Evolutionary conservation across 148 eudicot species (phyloP), one percentile per base, ranked within the genome.

Genomic region (Diospyros kaki): DNA sequence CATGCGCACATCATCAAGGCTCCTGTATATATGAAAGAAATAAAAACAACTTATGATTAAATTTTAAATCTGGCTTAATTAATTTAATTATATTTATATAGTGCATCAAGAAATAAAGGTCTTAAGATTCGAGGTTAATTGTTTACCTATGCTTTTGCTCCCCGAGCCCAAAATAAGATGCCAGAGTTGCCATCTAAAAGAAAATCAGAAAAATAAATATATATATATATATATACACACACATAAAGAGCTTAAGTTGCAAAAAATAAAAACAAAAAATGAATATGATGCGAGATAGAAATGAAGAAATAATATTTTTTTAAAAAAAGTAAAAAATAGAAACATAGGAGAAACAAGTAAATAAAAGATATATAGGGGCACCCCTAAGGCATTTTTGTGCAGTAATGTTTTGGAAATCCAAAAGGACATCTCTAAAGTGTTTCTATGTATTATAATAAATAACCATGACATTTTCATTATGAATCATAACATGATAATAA

Each of bases 1-100:
- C 97, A 92, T 87, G 44, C 97, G 90, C 59, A 89, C 96, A 79
- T 95, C 98, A 67, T 90, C 98, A 42, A 95, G 91, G 81, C 96
- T 95, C 84, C 98, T 94, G 79, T 69, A 69, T 8, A 39, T 10
- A 66, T 66, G 28, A 5, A 65, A 53, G 42, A 42, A 54, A 39
- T 39, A 69, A 15, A 2, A 46, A 44, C 1, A 17, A 7, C 43
- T 58, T 2, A 18, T 3, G 18, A 13, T 12, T 13, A 28, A 44
- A 59, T 2, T 44, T 58, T 59, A 4, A 42, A 72, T 45, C 40
- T 1, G n/a, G 28, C 28, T 28, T 28, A 28, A 28, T 28, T 28
- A 28, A 28, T 28, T 28, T 28, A 28, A 28, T 28, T 28, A 28
- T 28, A 28, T 28, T 28, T 28, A 28, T 28, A 28, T 28, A 28